phyloP scores from a whole-genome alignment of 1,284 basidiomycete genomes.

The Trametes pubescens region DNA sequence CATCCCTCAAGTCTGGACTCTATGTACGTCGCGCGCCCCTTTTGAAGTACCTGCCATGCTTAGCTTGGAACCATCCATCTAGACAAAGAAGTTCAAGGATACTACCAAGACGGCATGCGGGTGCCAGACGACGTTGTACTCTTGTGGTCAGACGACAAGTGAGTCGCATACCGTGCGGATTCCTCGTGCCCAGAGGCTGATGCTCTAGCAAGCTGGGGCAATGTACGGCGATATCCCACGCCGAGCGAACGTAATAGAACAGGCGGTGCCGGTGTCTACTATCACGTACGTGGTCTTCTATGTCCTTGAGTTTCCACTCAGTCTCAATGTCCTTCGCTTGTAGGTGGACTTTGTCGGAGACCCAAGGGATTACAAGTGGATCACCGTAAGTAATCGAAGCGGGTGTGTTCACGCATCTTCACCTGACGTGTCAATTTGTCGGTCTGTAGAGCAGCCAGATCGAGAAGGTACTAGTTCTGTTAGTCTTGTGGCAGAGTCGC shows the following conservation, averaged over 20 bases:
- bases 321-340: too few species aligned
- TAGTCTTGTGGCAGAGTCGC: neutral
- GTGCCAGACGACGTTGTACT: slow-evolving; percentile 64
- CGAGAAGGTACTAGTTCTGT: slow-evolving; percentile 35
- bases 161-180: slow-evolving; percentile 20
- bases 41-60: neutral
- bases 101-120: slow-evolving; percentile 67
- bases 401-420: slow-evolving; percentile 49
- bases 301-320: too few species aligned
- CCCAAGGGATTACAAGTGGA: slow-evolving; percentile 69
- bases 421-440: slow-evolving; percentile 59
- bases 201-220: slow-evolving; percentile 62
- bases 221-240: slow-evolving; percentile 64
- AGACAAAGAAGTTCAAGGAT: slow-evolving; percentile 75
- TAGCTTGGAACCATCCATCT: neutral
- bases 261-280: slow-evolving; percentile 75
- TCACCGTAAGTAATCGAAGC: slow-evolving; percentile 53
- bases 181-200: neutral
- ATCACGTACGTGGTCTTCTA: slow-evolving; percentile 54
- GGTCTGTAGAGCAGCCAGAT: slow-evolving; percentile 36
- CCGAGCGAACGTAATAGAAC: slow-evolving; percentile 59
- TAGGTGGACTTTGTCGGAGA: slow-evolving; percentile 54
- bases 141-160: slow-evolving; percentile 72
- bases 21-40: slow-evolving; percentile 53
- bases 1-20: slow-evolving; percentile 72